Evolutionary conservation across 2,329 filamentous ascomycete genomes (phyloP), one percentile per base, ranked within the genome.

Genomic region (Pyricularia sp.): DNA sequence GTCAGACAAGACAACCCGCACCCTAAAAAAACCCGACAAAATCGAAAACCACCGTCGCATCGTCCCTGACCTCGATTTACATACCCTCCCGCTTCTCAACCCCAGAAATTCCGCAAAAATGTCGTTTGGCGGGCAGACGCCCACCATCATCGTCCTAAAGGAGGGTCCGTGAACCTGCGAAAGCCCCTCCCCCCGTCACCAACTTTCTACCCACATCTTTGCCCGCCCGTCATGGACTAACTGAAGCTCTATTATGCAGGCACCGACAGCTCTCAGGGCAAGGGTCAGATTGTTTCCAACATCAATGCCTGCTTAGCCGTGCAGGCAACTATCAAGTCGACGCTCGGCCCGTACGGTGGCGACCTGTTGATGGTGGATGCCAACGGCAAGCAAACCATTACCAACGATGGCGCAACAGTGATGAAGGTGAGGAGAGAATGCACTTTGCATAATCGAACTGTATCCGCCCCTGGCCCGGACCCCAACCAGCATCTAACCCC

Each of bases 281-380:
- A 96, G 77, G 93, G 93, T 65, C 94, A 99, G 80, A 89, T 99
- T 73, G 80, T 99, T 72, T 96, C 93, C 72, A 99, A 99, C 79
- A 97, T 99, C 81, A 97, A 96, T 81, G 94, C 94, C 70, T 99
- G 94, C 77, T 83, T 97, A 72, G 93, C 94, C 28, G 93, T 99
- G 55, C 94, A 99, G 80, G 85, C 88, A 63, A 97, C 93, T 66
- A 93, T 99, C 80, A 96, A 96, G 81, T 91, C 89, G 72, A 99
- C 94, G 24, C 84, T 99, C 44, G 94, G 94, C 55, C 94, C 94
- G 40, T 99, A 97, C 78, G 94, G 94, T 75, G 94, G 94, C 73
- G 94, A 99, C 79, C 80, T 97, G 75, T 83, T 99, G 76, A 88
- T 99, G 79, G 93, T 97, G 65, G 94, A 97, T 78, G 88, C 87